A percentile compares a stretch with the other conserved stretches of the same genome.
phyloP scores from a whole-genome alignment of 2,329 filamentous ascomycete species.

The Xylariaceae sp. region DNA sequence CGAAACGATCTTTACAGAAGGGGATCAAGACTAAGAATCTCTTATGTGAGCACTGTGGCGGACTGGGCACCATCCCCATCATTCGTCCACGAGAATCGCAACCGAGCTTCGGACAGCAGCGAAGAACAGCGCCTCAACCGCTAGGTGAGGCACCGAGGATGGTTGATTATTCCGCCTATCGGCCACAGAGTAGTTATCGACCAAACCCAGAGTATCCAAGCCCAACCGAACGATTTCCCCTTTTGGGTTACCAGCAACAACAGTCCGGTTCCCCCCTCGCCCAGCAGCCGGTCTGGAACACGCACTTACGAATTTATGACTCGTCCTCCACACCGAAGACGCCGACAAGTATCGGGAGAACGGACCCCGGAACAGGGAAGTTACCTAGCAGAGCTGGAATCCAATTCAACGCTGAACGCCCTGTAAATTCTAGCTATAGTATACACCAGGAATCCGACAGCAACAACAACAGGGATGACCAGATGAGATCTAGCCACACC shows the following conservation, averaged over 20 bases:
- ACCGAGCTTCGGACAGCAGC: neutral
- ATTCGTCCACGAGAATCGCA: neutral
- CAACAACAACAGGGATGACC: too few species aligned
- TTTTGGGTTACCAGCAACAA: neutral
- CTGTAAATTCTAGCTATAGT: neutral
- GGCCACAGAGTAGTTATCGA: neutral
- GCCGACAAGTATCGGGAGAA: neutral
- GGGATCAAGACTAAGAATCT: neutral
- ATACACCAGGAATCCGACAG: too few species aligned
- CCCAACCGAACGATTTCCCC: neutral
- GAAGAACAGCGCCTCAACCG: neutral
- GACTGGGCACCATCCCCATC: neutral
- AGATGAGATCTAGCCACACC: too few species aligned
- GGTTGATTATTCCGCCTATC: neutral
- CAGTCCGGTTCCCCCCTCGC: too few species aligned
- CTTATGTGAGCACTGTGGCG: neutral
- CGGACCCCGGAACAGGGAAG: neutral
- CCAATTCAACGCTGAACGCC: neutral
- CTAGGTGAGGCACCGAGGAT: neutral
- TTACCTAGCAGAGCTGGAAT: neutral
- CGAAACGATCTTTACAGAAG: neutral
- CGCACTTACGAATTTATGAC: neutral
- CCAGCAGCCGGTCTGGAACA: neutral
- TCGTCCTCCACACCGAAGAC: neutral
- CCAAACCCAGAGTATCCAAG: neutral